These are phyloP conservation scores for Rhizopogon vinicolor DNA, from an alignment of 768 basidiomycete genomes.

Conservation along the genomic window DNA sequence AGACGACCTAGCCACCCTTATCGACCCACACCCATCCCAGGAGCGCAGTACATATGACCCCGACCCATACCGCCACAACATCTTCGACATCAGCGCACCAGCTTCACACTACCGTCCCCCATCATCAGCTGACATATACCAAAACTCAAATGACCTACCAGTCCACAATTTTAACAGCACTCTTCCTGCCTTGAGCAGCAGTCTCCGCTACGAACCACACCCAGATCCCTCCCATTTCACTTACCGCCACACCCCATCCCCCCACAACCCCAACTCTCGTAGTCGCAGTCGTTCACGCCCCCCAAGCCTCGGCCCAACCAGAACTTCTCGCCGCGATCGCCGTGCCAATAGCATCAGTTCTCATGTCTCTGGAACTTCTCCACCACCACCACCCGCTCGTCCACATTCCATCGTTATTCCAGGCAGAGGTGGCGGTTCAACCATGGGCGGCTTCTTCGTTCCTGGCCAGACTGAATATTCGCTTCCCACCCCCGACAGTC, in stretches of 20 bases:
- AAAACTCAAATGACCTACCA: constrained; percentile 14
- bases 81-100: constrained; percentile 59
- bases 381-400: constrained; percentile 36
- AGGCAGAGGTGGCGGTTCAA: constrained; percentile 24
- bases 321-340: constrained; percentile 48
- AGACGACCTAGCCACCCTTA: constrained; percentile 65
- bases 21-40: constrained; percentile 35
- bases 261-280: constrained; percentile 32
- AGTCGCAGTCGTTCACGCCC: constrained; percentile 40
- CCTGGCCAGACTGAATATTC: constrained; percentile 34
- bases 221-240: constrained; percentile 25
- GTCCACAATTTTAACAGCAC: constrained; percentile 44
- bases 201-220: constrained; percentile 46
- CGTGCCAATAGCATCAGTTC: constrained; percentile 59
- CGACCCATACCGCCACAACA: constrained; percentile 48
- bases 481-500: constrained; percentile 38
- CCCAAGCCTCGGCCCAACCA: constrained; percentile 44
- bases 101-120: constrained; percentile 20
- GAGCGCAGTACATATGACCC: constrained; percentile 43
- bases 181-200: constrained; percentile 46
- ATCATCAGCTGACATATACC: constrained; percentile 19
- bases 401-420: constrained; percentile 75
- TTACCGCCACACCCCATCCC: constrained; percentile 24
- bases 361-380: constrained; percentile 46
- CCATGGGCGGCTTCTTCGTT: constrained; percentile 29